These are phyloP conservation scores for Sporisorium scitamineum DNA, from an alignment of 1,284 basidiomycete species.

Conservation along the genomic window DNA sequence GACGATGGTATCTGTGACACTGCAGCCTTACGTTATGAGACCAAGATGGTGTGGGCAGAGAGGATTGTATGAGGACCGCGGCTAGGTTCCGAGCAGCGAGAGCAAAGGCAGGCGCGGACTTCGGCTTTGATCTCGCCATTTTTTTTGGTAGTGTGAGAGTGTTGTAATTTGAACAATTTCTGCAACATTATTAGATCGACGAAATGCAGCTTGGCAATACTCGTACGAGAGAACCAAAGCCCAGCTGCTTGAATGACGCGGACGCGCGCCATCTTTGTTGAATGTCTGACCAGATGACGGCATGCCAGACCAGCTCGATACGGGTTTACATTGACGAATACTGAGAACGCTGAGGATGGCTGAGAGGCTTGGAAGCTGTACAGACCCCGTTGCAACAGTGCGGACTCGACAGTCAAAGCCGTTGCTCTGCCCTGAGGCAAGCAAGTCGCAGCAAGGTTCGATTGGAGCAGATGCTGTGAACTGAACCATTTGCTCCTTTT, in stretches of 20 bases:
- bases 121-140: not conserved
- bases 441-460: not conserved
- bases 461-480: too few species aligned
- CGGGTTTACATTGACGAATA: too few species aligned
- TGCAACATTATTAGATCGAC: conserved; percentile 6
- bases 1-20: conserved; percentile 1
- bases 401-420: not conserved
- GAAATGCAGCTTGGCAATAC: not conserved
- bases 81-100: conserved; percentile 17
- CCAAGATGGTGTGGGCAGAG: not conserved
- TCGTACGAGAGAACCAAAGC: conserved; percentile 1
- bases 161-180: too few species aligned
- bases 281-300: not conserved
- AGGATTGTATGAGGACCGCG: conserved; percentile 27
- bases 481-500: too few species aligned
- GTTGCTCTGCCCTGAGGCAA: conserved; percentile 1
- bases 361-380: not conserved
- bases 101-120: not conserved
- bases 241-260: not conserved
- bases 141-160: not conserved
- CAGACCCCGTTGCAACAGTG: not conserved
- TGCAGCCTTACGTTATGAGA: conserved; percentile 21
- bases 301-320: too few species aligned
- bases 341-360: too few species aligned
- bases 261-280: not conserved